phyloP scores from a whole-genome alignment of 495 filamentous ascomycete species.

The Penicillium cinerascens region DNA sequence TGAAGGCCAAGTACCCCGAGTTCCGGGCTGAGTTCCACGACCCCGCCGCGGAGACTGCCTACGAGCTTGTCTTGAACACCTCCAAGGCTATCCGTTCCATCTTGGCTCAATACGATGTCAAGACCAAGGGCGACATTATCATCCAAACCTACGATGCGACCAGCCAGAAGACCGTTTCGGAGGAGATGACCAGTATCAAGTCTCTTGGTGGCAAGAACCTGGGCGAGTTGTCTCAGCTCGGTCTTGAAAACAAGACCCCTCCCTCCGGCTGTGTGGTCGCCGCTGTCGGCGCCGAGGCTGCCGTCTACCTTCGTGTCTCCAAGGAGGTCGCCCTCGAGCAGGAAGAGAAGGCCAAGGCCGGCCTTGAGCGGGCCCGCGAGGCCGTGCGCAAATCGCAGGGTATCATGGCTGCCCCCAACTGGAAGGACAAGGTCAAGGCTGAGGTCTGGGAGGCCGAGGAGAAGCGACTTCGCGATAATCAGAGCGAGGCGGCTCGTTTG shows the following conservation, averaged over 20 bases:
- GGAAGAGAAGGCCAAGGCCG: constrained; percentile 60
- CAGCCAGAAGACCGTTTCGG: constrained; percentile 52
- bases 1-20: constrained; percentile 62
- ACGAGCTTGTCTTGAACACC: constrained; percentile 61
- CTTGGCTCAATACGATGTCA: constrained; percentile 56
- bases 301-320: constrained; percentile 66
- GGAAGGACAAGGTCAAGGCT: constrained; percentile 45
- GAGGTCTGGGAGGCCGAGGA: constrained; percentile 59
- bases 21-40: constrained; percentile 55
- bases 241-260: constrained; percentile 47
- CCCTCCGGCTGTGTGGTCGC: constrained; percentile 70
- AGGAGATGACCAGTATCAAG: constrained; percentile 58
- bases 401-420: constrained; percentile 34
- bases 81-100: constrained; percentile 57
- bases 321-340: constrained; percentile 66
- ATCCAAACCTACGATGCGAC: constrained; percentile 57
- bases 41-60: constrained; percentile 54
- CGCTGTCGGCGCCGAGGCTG: constrained; percentile 60
- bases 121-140: constrained; percentile 54
- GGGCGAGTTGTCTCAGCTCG: constrained; percentile 45
- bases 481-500: constrained; percentile 52
- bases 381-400: constrained; percentile 32
- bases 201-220: constrained; percentile 62
- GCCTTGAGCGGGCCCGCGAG: constrained; percentile 38
- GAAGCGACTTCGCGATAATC: constrained; percentile 55